Evolutionary conservation across 2,329 filamentous ascomycete genomes (phyloP), one percentile per base, ranked within the genome.

Genomic region (Pezicula neosporulosa): DNA sequence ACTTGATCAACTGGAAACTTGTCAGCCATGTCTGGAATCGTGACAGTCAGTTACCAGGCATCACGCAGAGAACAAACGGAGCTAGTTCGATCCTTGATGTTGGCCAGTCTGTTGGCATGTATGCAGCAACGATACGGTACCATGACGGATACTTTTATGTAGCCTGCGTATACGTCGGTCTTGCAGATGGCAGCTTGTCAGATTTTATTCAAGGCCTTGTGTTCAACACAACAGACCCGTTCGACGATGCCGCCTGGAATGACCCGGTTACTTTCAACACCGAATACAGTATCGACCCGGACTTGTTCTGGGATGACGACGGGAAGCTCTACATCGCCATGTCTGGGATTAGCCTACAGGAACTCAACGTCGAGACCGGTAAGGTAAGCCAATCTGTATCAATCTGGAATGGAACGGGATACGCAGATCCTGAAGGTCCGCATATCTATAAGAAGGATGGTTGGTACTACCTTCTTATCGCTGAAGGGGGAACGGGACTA

Each of bases 401-500:
- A 3, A 71, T 76, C 19, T 80, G 76, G 76, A 73, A 74, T n/a
- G 77, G 77, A 1, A 76, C 73, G 0, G 73, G 73, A 0, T 69
- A 72, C 6, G 27, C 64, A 49, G 56, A 66, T 15, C 64, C 79
- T 0, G 79, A 81, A 53, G 80, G 78, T 0, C 78, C 79, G 0
- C 78, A 81, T 44, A 72, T 82, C 33, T 77, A 76, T 58, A 70
- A 68, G 39, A 74, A 73, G 18, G 76, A 77, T 21, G 70, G 65
- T 0, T 80, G 69, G 56, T 80, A 78, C 56, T 81, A 80, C 52
- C 65, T 80, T 3, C 65, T 80, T n/a, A 73, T 72, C 1, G 76
- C 77, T 0, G 77, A 81, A 62, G 76, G 76, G 47, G 77, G 77
- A 4, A 80, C 77, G 0, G 71, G 71, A 0, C 55, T 72, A 3